Percentiles rank a stretch among this genome's conserved stretches.
phyloP scores from a whole-genome alignment of 371 early-diverging fungal species.

The Funneliformis caledonium region DNA sequence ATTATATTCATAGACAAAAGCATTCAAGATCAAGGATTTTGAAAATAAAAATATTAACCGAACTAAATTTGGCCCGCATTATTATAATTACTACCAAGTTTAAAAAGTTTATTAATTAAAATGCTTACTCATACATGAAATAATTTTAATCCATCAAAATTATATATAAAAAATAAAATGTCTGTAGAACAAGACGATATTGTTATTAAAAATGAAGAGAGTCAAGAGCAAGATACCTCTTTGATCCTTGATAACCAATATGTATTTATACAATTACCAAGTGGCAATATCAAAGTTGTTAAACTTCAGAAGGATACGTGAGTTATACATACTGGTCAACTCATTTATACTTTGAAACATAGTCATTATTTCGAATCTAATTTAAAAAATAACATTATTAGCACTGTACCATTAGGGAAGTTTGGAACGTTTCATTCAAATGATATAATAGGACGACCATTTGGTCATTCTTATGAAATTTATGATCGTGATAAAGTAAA shows the following conservation, averaged over 20 bases:
- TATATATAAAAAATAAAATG: not conserved
- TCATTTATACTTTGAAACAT: not conserved
- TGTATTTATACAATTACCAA: constrained; percentile 83
- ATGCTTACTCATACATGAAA: too few relatives aligned
- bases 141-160: too few relatives aligned
- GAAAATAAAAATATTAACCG: too few relatives aligned
- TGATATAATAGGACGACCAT: constrained; percentile 82
- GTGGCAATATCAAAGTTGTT: constrained; percentile 83
- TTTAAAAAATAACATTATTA: constrained; percentile 39
- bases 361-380: not conserved
- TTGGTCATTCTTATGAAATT: constrained; percentile 87
- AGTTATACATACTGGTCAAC: constrained; percentile 11
- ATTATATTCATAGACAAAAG: too few relatives aligned
- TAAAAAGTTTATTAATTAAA: too few relatives aligned
- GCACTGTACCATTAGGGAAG: constrained; percentile 83
- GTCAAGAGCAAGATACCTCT: not conserved
- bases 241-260: constrained; percentile 46
- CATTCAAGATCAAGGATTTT: too few relatives aligned
- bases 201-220: not conserved
- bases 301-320: constrained; percentile 69
- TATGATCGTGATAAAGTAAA: constrained; percentile 59
- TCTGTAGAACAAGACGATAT: not conserved
- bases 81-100: too few relatives aligned
- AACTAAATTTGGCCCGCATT: too few relatives aligned
- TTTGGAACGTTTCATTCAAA: constrained; percentile 86